Base-by-base conservation (phyloP, 768 basidiomycete species). In the Hygrocybe coccinea region DNA sequence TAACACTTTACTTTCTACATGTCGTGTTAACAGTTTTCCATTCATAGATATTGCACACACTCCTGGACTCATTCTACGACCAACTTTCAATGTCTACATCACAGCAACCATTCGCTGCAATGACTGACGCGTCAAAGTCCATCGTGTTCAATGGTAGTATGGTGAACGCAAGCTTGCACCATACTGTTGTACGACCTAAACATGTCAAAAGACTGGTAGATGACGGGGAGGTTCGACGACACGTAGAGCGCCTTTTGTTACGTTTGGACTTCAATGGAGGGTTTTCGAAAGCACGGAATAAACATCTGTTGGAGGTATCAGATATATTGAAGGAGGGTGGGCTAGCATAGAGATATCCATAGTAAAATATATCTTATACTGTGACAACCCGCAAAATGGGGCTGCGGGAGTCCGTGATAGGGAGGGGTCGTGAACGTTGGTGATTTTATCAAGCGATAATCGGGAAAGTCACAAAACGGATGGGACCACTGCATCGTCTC, bases 191-290 rank as follows among this genome's bases (percentile, higher is more conserved):
- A 55, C 70, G 80, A 29, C 77, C 78, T 9, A 78, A 74, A 66
- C 77, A 75, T 5, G 74, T 70, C 11, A 82, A 77, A 61, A 76
- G 77, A 10, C 62, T 74, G 48, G 86, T 85, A 56, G 79, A 77
- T 53, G 83, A 83, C 36, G 85, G 81, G 44, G 80, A 87, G 52
- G 86, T 87, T 52, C 78, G 87, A 39, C 77, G 91, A 59, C 90
- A 90, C 65, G 80, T 94, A 10, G 93, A 95, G 67, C 80, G 91
- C 21, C 66, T 95, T 54, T 67, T 95, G 39, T 74, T 95, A 33
- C 80, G 90, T 37, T 71, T 95, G 11, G 93, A 95, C 70, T 89
- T 93, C 67, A 93, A 91, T 62, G 89, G 86, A 11, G 81, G 77
- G 45, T 82, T 89, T 59, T 88, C 88, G 14, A 80, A 74, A 33